phyloP scores from a whole-genome alignment of 768 basidiomycete genomes.

The Cyclocybe aegerita region DNA sequence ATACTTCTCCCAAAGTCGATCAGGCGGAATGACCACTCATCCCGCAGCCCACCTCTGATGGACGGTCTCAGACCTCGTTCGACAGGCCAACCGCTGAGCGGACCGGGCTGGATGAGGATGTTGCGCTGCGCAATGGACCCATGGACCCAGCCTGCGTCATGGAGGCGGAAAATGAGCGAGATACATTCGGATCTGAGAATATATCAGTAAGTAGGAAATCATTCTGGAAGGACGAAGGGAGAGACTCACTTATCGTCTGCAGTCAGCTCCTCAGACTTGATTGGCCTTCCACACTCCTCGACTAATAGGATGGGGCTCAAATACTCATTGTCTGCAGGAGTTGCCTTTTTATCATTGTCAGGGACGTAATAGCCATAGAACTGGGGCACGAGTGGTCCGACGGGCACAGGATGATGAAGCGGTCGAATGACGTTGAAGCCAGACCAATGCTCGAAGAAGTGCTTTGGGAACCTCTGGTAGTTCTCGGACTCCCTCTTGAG shows the following conservation, averaged over 20 bases:
- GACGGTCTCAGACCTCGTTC: neutral
- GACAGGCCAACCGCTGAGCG: constrained; percentile 20
- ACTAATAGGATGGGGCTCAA: constrained; percentile 42
- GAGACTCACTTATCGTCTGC: constrained; percentile 36
- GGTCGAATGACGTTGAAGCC: constrained; percentile 43
- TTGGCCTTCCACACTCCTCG: constrained; percentile 38
- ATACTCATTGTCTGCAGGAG: constrained; percentile 10
- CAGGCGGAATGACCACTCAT: constrained; percentile 33
- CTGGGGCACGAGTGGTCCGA: constrained; percentile 55
- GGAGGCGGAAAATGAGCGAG: constrained; percentile 36
- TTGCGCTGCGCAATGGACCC: constrained; percentile 37
- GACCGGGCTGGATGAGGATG: constrained; percentile 35
- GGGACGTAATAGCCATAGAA: constrained; percentile 60
- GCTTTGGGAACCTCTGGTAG: constrained; percentile 41
- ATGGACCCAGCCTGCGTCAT: constrained; percentile 35
- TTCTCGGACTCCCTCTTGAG: constrained; percentile 39
- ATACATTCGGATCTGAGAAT: constrained; percentile 37
- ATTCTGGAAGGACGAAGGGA: neutral
- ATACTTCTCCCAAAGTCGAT: constrained; percentile 37
- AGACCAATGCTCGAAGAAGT: constrained; percentile 47
- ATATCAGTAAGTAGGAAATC: neutral
- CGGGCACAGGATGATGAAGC: constrained; percentile 40
- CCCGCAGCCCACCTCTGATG: constrained; percentile 2
- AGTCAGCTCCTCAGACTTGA: constrained; percentile 23
- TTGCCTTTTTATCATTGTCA: constrained; percentile 2